phyloP scores from a whole-genome alignment of 1,284 basidiomycete genomes.

The Boletus mariae region DNA sequence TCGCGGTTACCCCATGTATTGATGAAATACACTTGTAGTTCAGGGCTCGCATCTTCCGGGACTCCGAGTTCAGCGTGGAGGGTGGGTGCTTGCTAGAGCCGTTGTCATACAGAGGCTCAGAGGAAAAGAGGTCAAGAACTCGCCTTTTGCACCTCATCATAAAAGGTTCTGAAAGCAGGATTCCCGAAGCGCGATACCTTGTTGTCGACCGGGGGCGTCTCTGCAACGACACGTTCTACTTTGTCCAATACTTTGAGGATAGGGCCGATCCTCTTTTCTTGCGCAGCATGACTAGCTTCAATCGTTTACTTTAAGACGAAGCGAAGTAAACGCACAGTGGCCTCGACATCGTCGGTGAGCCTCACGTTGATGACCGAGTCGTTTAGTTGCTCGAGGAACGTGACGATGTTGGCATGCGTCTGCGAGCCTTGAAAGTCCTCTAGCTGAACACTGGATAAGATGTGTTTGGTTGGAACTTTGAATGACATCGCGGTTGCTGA shows the following conservation, averaged over 20 bases:
- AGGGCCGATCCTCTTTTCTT: constrained; percentile 55
- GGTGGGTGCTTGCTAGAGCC: constrained; percentile 39
- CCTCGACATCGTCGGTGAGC: constrained; percentile 60
- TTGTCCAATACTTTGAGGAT: constrained; percentile 63
- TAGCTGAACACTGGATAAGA: constrained; percentile 79
- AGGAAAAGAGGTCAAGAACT: constrained; percentile 18
- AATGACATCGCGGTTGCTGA: constrained; percentile 25
- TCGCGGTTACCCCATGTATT: constrained; percentile 91
- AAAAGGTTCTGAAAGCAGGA: constrained; percentile 91
- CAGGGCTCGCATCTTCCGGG: constrained; percentile 54
- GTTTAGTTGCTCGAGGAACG: constrained; percentile 79
- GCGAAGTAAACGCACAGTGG: constrained; percentile 46
- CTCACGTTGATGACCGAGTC: constrained; percentile 74
- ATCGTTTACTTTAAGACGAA: constrained; percentile 1
- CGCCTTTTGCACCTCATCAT: constrained; percentile 77
- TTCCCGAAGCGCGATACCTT: constrained; percentile 94
- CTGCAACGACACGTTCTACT: constrained; percentile 65
- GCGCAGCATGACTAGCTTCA: constrained; percentile 1
- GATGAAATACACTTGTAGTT: constrained; percentile 78
- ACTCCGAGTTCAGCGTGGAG: constrained; percentile 64
- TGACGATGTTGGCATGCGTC: constrained; percentile 69
- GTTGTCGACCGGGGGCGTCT: constrained; percentile 87
- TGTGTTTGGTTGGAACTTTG: constrained; percentile 60
- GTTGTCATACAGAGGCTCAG: neutral
- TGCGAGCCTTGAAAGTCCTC: constrained; percentile 76